phyloP scores from a whole-genome alignment of 208 protist species.

The Herpetomonas samuelpessoai region DNA sequence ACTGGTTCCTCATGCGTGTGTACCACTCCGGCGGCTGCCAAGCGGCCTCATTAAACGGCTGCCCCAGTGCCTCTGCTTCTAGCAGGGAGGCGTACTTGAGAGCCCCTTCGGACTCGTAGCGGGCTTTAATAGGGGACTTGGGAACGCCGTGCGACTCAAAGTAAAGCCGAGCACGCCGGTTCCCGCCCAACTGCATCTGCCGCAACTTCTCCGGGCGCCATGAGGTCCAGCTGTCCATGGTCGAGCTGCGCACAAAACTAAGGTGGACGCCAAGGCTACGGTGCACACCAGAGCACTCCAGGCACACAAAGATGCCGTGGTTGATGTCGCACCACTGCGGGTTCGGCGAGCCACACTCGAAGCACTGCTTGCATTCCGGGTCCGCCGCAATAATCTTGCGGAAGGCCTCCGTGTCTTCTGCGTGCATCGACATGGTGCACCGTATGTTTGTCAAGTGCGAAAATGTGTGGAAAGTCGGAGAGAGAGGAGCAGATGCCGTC shows the following conservation, averaged over 20 bases:
- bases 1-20: conserved; percentile 28
- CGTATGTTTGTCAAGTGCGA: too few species aligned
- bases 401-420: conserved; percentile 65
- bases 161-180: conserved; percentile 85
- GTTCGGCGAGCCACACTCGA: conserved; percentile 85
- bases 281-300: conserved; percentile 91
- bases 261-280: conserved; percentile 93
- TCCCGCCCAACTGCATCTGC: conserved; percentile 90
- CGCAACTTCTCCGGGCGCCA: conserved; percentile 89
- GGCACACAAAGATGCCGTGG: conserved; percentile 89
- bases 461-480: too few species aligned
- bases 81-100: conserved; percentile 84
- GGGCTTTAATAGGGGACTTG: conserved; percentile 46
- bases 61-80: conserved; percentile 65
- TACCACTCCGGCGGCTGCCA: conserved; percentile 87
- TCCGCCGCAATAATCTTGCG: conserved; percentile 61
- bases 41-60: conserved; percentile 64
- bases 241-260: conserved; percentile 91
- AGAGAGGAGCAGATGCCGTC: too few species aligned
- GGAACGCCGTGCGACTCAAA: conserved; percentile 78
- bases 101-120: conserved; percentile 77
- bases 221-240: conserved; percentile 91
- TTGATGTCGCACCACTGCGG: conserved; percentile 92
- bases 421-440: conserved; percentile 37
- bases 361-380: conserved; percentile 80